phyloP scores from a whole-genome alignment of 306 rosid species.

The Leucaena leucocephala region DNA sequence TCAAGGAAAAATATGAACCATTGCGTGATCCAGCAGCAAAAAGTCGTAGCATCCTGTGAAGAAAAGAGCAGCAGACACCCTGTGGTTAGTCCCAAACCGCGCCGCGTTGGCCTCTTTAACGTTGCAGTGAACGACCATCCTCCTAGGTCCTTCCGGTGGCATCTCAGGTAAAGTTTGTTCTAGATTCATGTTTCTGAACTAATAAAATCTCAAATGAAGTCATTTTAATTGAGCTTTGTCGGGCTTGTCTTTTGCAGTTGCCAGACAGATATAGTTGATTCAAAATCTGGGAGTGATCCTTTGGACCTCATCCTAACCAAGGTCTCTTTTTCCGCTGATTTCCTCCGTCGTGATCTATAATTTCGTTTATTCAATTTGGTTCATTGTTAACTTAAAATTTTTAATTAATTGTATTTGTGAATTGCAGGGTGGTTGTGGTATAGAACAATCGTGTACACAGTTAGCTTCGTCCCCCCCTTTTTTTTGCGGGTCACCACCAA shows the following conservation, averaged over 20 bases:
- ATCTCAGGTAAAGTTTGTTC: slow-evolving; percentile 54
- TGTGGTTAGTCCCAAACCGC: slow-evolving; percentile 89
- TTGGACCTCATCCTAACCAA: slow-evolving; percentile 72
- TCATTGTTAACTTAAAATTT: background rate
- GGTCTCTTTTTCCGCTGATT: slow-evolving; percentile 33
- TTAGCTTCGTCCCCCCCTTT: slow-evolving; percentile 85
- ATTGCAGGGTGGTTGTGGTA: slow-evolving; percentile 62
- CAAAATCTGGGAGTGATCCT: slow-evolving; percentile 62
- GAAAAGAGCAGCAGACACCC: slow-evolving; percentile 57
- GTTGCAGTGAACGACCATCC: slow-evolving; percentile 56
- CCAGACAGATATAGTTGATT: slow-evolving; percentile 68
- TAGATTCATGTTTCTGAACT: background rate
- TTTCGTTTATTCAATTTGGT: background rate
- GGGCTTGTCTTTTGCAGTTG: slow-evolving; percentile 46
- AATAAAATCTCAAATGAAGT: background rate
- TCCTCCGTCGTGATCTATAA: background rate
- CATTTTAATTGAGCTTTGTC: background rate
- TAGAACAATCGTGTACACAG: slow-evolving; percentile 57
- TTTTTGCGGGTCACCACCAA: slow-evolving; percentile 96
- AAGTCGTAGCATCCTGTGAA: slow-evolving; percentile 65
- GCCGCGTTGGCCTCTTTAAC: slow-evolving; percentile 67
- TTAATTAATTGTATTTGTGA: background rate
- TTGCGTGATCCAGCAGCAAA: slow-evolving; percentile 62
- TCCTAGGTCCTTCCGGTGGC: slow-evolving; percentile 63
- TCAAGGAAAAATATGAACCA: slow-evolving; percentile 61